Percentiles rank a stretch among this genome's conserved stretches.
These are phyloP conservation scores for Pythium grandisporangium DNA, from an alignment of 352 stramenopile genomes.

Conservation along the genomic window DNA sequence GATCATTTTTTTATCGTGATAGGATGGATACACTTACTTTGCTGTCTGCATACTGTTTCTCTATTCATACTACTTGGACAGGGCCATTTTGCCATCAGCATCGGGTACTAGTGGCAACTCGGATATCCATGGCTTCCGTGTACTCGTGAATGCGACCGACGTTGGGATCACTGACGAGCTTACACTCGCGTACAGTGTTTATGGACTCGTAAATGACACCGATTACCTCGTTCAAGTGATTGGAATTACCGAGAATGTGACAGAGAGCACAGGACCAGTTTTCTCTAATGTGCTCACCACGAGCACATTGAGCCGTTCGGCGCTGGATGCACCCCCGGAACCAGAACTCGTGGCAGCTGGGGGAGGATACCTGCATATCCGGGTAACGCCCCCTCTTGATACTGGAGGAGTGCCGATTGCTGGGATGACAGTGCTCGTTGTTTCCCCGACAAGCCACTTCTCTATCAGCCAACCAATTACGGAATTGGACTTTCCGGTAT, in stretches of 20 bases:
- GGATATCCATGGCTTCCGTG: slow-evolving; percentile 13
- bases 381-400: slow-evolving; percentile 14
- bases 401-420: slow-evolving; percentile 22
- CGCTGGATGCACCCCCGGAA: slow-evolving; percentile 3
- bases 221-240: slow-evolving; percentile 19
- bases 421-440: slow-evolving; percentile 16
- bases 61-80: slow-evolving; percentile 1
- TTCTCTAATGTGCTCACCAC: slow-evolving; percentile 17
- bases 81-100: slow-evolving; percentile 17
- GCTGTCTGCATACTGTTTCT: too few species aligned
- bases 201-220: slow-evolving; percentile 23
- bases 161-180: background rate
- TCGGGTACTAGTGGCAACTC: slow-evolving; percentile 7
- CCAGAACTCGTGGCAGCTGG: slow-evolving; percentile 9
- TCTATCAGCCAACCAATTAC: too few species aligned
- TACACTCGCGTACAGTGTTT: slow-evolving; percentile 14
- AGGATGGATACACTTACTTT: too few species aligned
- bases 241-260: slow-evolving; percentile 5
- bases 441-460: slow-evolving; percentile 3
- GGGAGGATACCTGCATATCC: slow-evolving; percentile 17
- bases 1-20: too few species aligned
- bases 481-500: slow-evolving; percentile 14
- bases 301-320: slow-evolving; percentile 13
- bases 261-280: slow-evolving; percentile 6
- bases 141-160: slow-evolving; percentile 17